Conservation (phyloP, 202 grass and related monocot genomes). For the Bolboschoenoplectus hybrid region DNA sequence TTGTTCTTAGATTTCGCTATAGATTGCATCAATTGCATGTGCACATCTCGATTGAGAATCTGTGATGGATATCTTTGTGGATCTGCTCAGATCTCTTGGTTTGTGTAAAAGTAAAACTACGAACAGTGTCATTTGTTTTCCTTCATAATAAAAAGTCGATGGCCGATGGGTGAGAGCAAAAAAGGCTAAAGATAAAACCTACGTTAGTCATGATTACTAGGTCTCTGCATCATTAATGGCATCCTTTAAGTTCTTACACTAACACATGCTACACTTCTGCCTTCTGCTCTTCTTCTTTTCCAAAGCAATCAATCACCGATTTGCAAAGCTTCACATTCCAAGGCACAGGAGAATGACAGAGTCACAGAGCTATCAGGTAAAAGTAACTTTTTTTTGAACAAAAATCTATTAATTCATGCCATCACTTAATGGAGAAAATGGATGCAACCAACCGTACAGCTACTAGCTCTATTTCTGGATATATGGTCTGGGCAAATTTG, state of each 20-base stretch:
- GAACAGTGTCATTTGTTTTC: constrained; percentile 7
- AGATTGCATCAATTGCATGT: constrained; percentile 33
- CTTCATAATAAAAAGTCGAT: background rate
- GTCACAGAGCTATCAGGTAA: background rate
- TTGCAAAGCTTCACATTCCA: constrained; percentile 23
- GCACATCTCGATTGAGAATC: constrained; percentile 18
- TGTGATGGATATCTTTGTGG: constrained; percentile 38
- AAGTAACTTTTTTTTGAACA: background rate
- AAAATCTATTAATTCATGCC: background rate
- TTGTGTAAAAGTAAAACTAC: constrained; percentile 1
- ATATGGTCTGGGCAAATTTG: background rate
- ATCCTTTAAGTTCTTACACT: constrained; percentile 20
- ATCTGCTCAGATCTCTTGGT: constrained; percentile 40
- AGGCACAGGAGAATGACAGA: constrained; percentile 17
- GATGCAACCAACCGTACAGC: background rate
- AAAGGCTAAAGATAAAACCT: constrained; percentile 34
- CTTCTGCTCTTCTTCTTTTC: constrained; percentile 26
- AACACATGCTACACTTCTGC: constrained; percentile 10
- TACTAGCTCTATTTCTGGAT: constrained; percentile 28
- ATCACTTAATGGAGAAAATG: background rate
- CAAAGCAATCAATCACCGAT: constrained; percentile 36
- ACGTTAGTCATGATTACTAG: constrained; percentile 37
- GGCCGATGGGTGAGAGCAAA: background rate
- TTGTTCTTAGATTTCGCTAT: constrained; percentile 28
- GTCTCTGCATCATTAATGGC: constrained; percentile 31